Evolutionary conservation across 495 filamentous ascomycete species (phyloP).

Genomic region (Talaromyces ruber): DNA sequence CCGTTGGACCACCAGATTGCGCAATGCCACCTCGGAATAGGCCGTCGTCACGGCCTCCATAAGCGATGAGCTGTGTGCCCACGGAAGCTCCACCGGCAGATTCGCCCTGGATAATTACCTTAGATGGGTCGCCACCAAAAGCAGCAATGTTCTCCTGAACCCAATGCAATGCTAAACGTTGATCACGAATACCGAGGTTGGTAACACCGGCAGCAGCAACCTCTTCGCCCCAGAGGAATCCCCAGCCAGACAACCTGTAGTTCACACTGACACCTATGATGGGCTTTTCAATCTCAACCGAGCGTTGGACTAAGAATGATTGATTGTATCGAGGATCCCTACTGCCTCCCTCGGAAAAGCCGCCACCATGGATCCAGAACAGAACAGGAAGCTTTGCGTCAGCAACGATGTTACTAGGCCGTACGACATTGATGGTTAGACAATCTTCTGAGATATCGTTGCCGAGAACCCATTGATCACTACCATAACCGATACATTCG

Average conservation of each 20-base stretch:
- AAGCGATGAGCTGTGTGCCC: slow-evolving; percentile 37
- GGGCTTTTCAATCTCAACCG: slow-evolving; percentile 42
- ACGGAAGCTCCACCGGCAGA: slow-evolving; percentile 44
- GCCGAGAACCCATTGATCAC: slow-evolving; percentile 8
- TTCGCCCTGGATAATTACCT: slow-evolving; percentile 59
- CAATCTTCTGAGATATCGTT: slow-evolving; percentile 39
- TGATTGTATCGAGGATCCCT: slow-evolving; percentile 54
- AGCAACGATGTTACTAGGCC: slow-evolving; percentile 26
- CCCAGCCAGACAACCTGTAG: slow-evolving; percentile 49
- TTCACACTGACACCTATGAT: slow-evolving; percentile 55
- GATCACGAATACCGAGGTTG: slow-evolving; percentile 51
- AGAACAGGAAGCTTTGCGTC: slow-evolving; percentile 46
- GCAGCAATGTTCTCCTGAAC: slow-evolving; percentile 46
- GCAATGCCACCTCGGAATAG: slow-evolving; percentile 47
- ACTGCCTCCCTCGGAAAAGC: slow-evolving; percentile 20
- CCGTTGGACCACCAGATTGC: slow-evolving; percentile 28
- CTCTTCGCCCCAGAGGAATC: slow-evolving; percentile 35
- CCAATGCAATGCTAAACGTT: slow-evolving; percentile 55
- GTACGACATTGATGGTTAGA: slow-evolving; percentile 46
- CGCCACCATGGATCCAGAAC: slow-evolving; percentile 50
- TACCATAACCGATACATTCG: slow-evolving; percentile 33
- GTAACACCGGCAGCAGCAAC: slow-evolving; percentile 32
- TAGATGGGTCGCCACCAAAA: slow-evolving; percentile 45
- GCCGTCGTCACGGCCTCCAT: slow-evolving; percentile 32
- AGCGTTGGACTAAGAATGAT: slow-evolving; percentile 40